Base-by-base conservation (phyloP, 495 filamentous ascomycete species). In the Rostrohypoxylon terebratum region DNA sequence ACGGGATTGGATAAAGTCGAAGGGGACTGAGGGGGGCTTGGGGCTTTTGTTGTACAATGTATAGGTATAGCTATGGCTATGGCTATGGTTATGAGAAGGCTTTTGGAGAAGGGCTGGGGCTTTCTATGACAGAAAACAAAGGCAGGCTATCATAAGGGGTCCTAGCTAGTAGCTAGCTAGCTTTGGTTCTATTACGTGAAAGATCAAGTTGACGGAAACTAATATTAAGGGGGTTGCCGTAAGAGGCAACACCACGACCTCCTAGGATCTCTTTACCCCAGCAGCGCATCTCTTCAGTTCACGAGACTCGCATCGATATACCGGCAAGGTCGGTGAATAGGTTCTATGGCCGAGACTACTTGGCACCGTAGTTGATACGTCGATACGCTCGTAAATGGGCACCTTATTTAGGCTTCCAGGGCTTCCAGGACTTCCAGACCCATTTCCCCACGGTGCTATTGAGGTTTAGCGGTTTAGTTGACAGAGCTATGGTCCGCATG, bases 331-430 rank as follows among this genome's bases (percentile, higher is more conserved):
- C 55, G 45, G 36, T 57, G 57, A 40, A 60, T 64, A 38, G 28
- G 60, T 23, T 42, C 59, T 44, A 34, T 38, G 25, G 14, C 61
- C 71, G 61, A 63, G 62, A 66, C 66, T 69, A 57, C 71, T 73
- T 73, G 71, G 70, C 70, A 57, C 38, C 59, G 59, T 53, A 38
- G 55, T 44, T 66, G 48, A 59, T 57, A 53, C 57, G 55, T 44
- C 62, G 48, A 59, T 57, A 53, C 57, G 68, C 55, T 57, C 64
- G 55, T 25, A 68, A 68, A 60, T 63, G 51, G 23, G 21, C 14
- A 23, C 28, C 25, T 51, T 54, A 68, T 73, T 73, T 68, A 73
- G 45, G 64, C 64, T 63, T 73, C 54, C 71, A 73, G 65, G 33
- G 11, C 38, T 42, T 73, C 54, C 71, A 73, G 65, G 33, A 3